Evolutionary conservation across 1,284 basidiomycete species (phyloP).

Genomic region (Leccinum angustisporum): DNA sequence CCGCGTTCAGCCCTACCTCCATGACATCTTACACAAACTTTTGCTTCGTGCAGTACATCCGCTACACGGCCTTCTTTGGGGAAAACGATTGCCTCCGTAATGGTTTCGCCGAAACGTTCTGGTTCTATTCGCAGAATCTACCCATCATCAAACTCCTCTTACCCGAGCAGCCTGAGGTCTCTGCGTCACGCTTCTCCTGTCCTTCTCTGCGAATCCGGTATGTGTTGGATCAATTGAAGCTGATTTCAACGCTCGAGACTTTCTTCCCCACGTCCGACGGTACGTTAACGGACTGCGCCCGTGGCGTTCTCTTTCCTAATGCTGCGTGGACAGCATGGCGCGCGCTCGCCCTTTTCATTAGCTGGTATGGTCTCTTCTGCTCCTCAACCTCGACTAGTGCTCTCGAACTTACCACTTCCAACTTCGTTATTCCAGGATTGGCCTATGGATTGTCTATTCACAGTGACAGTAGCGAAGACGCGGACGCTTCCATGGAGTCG

Average conservation of each 20-base stretch:
- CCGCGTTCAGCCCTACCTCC: constrained; percentile 69
- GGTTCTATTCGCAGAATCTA: constrained; percentile 76
- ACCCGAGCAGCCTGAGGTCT: constrained; percentile 69
- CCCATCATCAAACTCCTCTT: constrained; percentile 74
- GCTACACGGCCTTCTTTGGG: constrained; percentile 61
- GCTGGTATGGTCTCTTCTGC: constrained; percentile 47
- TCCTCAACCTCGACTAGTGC: neutral
- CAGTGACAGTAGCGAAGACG: constrained; percentile 46
- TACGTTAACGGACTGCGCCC: constrained; percentile 68
- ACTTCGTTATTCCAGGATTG: constrained; percentile 37
- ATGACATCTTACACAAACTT: constrained; percentile 81
- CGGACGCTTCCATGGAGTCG: constrained; percentile 70
- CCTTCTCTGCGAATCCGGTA: constrained; percentile 53
- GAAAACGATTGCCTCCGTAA: constrained; percentile 56
- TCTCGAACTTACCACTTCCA: neutral
- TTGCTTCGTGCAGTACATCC: constrained; percentile 78
- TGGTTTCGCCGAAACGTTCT: constrained; percentile 75
- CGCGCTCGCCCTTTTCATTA: constrained; percentile 57
- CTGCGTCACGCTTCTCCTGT: constrained; percentile 64
- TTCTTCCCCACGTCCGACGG: constrained; percentile 68
- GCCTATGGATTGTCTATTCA: constrained; percentile 66
- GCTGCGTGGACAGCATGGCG: constrained; percentile 76
- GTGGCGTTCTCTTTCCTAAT: constrained; percentile 73
- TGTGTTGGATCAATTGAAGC: constrained; percentile 48
- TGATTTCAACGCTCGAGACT: constrained; percentile 56